Conservation (phyloP, 805 yeast genomes). For the Metschnikowia anglica region DNA sequence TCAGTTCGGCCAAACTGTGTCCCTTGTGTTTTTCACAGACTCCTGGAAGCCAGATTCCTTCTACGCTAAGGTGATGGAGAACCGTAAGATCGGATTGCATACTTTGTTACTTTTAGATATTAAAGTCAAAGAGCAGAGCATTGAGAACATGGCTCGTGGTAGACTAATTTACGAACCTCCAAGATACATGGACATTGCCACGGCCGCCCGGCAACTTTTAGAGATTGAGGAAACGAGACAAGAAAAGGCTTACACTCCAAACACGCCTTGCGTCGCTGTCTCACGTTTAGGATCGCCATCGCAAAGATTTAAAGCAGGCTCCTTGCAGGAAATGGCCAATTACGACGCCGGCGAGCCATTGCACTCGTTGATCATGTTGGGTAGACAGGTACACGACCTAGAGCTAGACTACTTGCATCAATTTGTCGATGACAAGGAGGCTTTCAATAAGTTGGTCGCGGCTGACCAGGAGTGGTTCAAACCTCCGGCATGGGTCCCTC, state of each 20-base stretch:
- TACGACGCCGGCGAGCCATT: conserved; percentile 94
- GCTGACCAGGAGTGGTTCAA: conserved; percentile 68
- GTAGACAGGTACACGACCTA: conserved; percentile 90
- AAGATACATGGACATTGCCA: conserved; percentile 87
- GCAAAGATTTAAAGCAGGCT: conserved; percentile 82
- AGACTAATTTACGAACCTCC: conserved; percentile 94
- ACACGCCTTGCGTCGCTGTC: conserved; percentile 92
- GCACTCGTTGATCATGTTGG: conserved; percentile 87
- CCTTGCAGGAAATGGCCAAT: conserved; percentile 69
- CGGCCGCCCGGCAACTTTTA: conserved; percentile 83
- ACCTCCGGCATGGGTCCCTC: conserved; percentile 66
- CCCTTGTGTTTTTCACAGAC: conserved; percentile 93
- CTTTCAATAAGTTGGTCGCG: conserved; percentile 41
- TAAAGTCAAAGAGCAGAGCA: conserved; percentile 94
- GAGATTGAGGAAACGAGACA: conserved; percentile 81
- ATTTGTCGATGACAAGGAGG: conserved; percentile 62
- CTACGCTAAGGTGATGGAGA: conserved; percentile 85
- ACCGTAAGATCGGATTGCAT: conserved; percentile 86
- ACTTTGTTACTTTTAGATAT: conserved; percentile 86
- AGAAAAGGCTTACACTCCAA: conserved; percentile 76
- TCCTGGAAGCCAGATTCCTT: conserved; percentile 96
- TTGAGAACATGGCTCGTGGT: conserved; percentile 92
- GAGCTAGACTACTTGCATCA: conserved; percentile 83
- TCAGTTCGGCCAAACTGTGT: conserved; percentile 96
- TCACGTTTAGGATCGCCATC: conserved; percentile 86